Base-by-base conservation (phyloP, 2,329 filamentous ascomycete species). In the Penicillium occitanis region DNA sequence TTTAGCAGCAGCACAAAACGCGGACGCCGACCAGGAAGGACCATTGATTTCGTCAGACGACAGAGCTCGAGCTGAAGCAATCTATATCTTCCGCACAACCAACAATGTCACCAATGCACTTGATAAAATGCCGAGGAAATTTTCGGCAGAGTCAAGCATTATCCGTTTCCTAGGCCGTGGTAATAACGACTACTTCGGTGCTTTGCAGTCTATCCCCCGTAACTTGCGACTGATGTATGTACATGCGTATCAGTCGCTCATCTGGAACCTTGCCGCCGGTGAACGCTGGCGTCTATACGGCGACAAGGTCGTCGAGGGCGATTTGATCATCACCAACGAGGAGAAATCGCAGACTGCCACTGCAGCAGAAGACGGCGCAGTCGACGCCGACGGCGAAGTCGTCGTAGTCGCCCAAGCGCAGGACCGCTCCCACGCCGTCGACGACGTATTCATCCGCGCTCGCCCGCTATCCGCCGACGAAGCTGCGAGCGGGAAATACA, bases 181-280 rank as follows among this genome's bases (percentile, higher is more conserved):
- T 25, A 79, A 80, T 46, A 85, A 84, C 51, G 94, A 99, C 78
- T 95, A 87, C 75, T 85, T 91, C 67, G 93, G 93, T 28, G 92
- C 95, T 0, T 79, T 99, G 61, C 86, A 90, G 74, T 85, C 86
- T 63, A 93, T 99, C 68, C 91, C 90, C 28, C 86, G 93, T 19
- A 92, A 91, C 59, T 83, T 98, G 72, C 87, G 93, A 51, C 87
- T 92, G 66, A 97, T 99, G 91, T 99, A 98, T 75, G 89, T 97
- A 17, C 95, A 99, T 77, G 94, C 95, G 5, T 98, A 97, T 79
- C 95, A 99, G 77, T 96, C 91, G 5, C 86, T 93, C 44, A 89
- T 99, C 8, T 99, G 94, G 94, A 99, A 99, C 80, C 87, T 88
- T 70, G 91, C 88, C 13, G 91, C 88, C 1, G 92, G 91, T 70